These are phyloP conservation scores for Leccinum incarnatum DNA, from an alignment of 768 basidiomycete species.

Conservation along the genomic window DNA sequence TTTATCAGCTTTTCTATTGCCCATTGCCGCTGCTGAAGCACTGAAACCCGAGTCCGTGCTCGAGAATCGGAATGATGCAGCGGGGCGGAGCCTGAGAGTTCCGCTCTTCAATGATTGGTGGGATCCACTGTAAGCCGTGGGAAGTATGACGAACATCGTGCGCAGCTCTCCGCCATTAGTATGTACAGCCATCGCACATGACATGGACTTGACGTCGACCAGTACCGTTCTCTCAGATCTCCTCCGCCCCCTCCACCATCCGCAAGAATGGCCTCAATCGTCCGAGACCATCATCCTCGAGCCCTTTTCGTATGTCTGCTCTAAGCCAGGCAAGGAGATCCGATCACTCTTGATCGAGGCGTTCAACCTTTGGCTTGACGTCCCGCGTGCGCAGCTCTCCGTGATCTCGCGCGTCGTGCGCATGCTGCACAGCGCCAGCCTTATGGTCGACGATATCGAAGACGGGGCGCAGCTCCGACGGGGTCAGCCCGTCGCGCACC, in stretches of 20 bases:
- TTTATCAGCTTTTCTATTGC: too few relatives aligned
- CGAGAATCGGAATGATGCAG: background rate
- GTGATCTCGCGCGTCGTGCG: constrained; percentile 80
- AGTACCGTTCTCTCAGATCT: constrained; percentile 11
- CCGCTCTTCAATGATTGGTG: constrained; percentile 41
- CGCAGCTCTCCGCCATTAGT: background rate
- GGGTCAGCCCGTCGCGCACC: constrained; percentile 87
- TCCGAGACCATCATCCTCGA: constrained; percentile 56
- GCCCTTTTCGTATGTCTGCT: constrained; percentile 80
- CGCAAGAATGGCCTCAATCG: constrained; percentile 36
- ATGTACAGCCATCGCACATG: background rate
- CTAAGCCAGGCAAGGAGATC: constrained; percentile 91
- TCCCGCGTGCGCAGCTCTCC: constrained; percentile 66
- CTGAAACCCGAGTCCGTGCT: too few relatives aligned
- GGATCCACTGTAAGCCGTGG: constrained; percentile 15
- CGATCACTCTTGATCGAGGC: constrained; percentile 84
- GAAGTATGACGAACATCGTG: background rate
- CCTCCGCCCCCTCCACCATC: constrained; percentile 18
- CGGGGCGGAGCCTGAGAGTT: too few relatives aligned
- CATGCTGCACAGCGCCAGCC: constrained; percentile 93
- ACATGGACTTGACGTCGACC: constrained; percentile 10
- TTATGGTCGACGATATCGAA: constrained; percentile 96
- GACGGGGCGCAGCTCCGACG: constrained; percentile 85
- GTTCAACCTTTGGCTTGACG: constrained; percentile 90
- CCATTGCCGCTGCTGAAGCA: background rate